Conservation (phyloP, 208 protist genomes). For the Trypanosoma rangeli region DNA sequence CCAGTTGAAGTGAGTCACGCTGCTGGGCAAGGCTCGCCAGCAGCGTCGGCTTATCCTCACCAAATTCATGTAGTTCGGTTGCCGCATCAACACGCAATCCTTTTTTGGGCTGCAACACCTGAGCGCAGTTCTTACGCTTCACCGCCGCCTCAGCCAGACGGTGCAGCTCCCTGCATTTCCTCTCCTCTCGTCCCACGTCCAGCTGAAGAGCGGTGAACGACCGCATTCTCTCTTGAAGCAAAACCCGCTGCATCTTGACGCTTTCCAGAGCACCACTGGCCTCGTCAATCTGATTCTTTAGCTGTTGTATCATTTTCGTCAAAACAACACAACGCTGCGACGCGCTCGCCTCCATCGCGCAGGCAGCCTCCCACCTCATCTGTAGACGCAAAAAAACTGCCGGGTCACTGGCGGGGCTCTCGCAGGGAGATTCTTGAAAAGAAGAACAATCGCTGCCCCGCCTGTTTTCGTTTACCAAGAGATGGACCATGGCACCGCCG, state of each 20-base stretch:
- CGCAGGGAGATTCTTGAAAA: not conserved
- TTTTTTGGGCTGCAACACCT: not conserved
- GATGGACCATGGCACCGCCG: not conserved
- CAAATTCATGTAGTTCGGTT: not conserved
- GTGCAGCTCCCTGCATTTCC: constrained; percentile 15
- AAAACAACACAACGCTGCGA: not conserved
- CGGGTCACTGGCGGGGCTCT: not conserved
- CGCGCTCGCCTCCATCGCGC: constrained; percentile 11
- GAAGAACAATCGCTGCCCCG: not conserved
- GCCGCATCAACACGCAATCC: not conserved
- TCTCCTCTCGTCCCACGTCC: constrained; percentile 10
- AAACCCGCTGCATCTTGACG: not conserved
- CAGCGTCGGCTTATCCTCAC: not conserved
- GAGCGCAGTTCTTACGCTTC: not conserved
- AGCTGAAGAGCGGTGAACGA: constrained; percentile 9
- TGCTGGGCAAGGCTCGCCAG: not conserved
- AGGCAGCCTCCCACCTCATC: constrained; percentile 14
- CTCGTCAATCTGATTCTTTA: constrained; percentile 5
- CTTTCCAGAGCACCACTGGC: not conserved
- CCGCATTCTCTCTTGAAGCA: not conserved
- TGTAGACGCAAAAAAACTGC: not conserved
- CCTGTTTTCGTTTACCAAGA: not conserved
- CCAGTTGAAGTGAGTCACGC: constrained; percentile 1
- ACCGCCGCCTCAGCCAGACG: not conserved
- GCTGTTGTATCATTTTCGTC: not conserved